Evolutionary conservation across 345 rosid species (phyloP).

Genomic region (Dimocarpus longan): DNA sequence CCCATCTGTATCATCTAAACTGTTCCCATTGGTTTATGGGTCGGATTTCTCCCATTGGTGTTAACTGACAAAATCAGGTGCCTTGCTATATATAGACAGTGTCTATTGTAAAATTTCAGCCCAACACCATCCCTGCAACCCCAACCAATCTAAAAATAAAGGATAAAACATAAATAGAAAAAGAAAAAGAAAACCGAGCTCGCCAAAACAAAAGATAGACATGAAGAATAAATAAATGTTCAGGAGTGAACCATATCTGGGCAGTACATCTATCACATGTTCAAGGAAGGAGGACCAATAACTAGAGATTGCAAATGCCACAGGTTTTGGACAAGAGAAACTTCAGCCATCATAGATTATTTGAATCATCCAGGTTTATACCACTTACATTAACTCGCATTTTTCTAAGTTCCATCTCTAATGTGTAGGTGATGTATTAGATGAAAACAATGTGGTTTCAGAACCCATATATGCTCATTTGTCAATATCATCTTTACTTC

Average conservation of each 20-base stretch:
- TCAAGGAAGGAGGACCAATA: background rate
- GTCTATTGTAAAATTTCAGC: background rate
- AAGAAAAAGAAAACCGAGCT: background rate
- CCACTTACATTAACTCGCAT: background rate
- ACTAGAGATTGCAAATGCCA: background rate
- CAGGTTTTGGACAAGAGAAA: background rate
- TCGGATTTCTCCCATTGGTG: background rate
- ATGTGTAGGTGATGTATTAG: background rate
- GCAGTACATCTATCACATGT: background rate
- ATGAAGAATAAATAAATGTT: background rate
- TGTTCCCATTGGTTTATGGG: background rate
- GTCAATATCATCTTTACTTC: background rate
- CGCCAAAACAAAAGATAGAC: background rate
- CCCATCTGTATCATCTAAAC: background rate
- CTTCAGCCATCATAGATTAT: background rate
- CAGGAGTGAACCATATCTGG: background rate
- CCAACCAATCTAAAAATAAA: background rate
- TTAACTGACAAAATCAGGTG: background rate
- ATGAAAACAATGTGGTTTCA: background rate
- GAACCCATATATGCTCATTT: background rate
- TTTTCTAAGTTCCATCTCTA: background rate
- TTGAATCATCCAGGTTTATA: background rate
- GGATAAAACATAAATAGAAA: background rate
- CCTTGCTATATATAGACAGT: background rate
- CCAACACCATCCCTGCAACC: background rate